Percentiles rank a stretch among this genome's conserved stretches.
Conservation (phyloP, 345 rosid species). For the Boechera stricta region DNA sequence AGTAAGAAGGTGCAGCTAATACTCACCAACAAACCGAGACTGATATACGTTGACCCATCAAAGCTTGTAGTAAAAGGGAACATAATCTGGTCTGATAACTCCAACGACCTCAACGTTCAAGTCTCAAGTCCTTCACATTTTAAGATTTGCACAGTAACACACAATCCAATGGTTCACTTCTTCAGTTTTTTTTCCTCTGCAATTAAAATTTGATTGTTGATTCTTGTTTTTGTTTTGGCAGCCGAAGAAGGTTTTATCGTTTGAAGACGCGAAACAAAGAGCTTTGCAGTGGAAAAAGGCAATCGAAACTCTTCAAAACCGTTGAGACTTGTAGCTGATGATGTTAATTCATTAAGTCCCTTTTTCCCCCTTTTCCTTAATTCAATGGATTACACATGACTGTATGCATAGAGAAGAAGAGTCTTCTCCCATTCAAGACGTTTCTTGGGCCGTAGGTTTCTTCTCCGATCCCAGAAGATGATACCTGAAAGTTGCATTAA, state of each 20-base stretch:
- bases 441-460: constrained; percentile 18
- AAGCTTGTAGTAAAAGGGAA: constrained; percentile 81
- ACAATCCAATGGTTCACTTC: constrained; percentile 2
- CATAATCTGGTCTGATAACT: constrained; percentile 90
- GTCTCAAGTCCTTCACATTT: constrained; percentile 79
- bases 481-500: neutral
- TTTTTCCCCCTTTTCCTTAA: neutral
- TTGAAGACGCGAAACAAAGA: constrained; percentile 88
- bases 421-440: constrained; percentile 31
- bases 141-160: constrained; percentile 86
- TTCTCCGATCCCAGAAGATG: neutral
- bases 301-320: constrained; percentile 86
- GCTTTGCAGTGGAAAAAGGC: constrained; percentile 97
- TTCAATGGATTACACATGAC: constrained; percentile 31
- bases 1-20: constrained; percentile 98
- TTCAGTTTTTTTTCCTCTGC: neutral
- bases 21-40: constrained; percentile 89
- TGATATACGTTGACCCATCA: constrained; percentile 89
- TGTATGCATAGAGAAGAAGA: constrained; percentile 29
- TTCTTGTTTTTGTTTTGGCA: constrained; percentile 43
- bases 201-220: constrained; percentile 13
- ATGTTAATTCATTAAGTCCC: constrained; percentile 2
- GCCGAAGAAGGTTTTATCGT: constrained; percentile 93
- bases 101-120: constrained; percentile 81
- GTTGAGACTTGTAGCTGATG: constrained; percentile 44